Evolutionary conservation across 345 rosid species (phyloP).

Genomic region (Stellera chamaejasme): DNA sequence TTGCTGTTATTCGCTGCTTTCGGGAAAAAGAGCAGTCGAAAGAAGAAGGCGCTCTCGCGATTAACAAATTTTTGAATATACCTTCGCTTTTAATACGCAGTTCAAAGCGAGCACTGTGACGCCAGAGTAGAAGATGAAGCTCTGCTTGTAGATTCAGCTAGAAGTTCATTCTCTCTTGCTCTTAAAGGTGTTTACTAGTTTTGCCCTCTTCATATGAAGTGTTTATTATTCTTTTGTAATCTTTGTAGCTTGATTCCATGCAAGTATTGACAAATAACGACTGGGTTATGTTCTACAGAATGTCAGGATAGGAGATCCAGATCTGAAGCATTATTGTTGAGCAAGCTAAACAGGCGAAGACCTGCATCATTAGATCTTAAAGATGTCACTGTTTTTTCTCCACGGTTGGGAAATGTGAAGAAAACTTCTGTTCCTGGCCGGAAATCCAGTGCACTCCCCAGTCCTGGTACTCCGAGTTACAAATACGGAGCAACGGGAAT

Average conservation of each 20-base stretch:
- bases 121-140: slow-evolving; percentile 34
- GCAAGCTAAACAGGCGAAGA: slow-evolving; percentile 56
- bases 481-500: slow-evolving; percentile 39
- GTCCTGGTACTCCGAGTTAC: slow-evolving; percentile 85
- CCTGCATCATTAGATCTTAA: slow-evolving; percentile 75
- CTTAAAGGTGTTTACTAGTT: slow-evolving; percentile 47
- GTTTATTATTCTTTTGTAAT: neutral
- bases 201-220: neutral
- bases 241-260: neutral
- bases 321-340: slow-evolving; percentile 48
- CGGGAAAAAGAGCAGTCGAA: slow-evolving; percentile 10
- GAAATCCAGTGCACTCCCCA: slow-evolving; percentile 62
- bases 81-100: slow-evolving; percentile 25
- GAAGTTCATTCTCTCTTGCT: slow-evolving; percentile 82
- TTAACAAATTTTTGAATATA: slow-evolving; percentile 15
- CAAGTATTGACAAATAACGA: neutral
- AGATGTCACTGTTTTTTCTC: slow-evolving; percentile 57
- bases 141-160: slow-evolving; percentile 56
- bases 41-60: slow-evolving; percentile 10
- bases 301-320: slow-evolving; percentile 73
- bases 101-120: slow-evolving; percentile 40
- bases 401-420: slow-evolving; percentile 43
- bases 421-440: slow-evolving; percentile 41
- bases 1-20: slow-evolving; percentile 3
- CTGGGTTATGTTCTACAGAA: slow-evolving; percentile 28